phyloP scores from a whole-genome alignment of 2,329 filamentous ascomycete genomes.

The Bipolaris sorokiniana region DNA sequence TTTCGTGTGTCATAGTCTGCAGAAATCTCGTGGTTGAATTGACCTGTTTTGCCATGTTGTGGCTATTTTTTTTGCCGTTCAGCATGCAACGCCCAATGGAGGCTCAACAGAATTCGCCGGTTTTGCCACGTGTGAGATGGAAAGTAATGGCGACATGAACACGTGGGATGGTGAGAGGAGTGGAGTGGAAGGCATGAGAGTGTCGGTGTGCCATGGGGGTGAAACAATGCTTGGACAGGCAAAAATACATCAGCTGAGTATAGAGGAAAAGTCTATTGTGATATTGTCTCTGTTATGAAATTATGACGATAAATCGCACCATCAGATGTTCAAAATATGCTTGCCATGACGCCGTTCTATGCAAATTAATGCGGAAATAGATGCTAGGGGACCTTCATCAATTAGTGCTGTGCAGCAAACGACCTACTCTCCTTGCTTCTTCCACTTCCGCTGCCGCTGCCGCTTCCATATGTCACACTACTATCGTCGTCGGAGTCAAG shows the following conservation, averaged over 20 bases:
- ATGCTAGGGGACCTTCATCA: not conserved
- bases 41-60: constrained; percentile 19
- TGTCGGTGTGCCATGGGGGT: not conserved
- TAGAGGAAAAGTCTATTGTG: no score
- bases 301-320: not conserved
- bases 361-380: not conserved
- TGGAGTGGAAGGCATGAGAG: not conserved
- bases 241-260: no score
- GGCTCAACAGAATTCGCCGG: constrained; percentile 24
- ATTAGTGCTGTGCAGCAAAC: constrained; percentile 23
- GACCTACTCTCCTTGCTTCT: constrained; percentile 35
- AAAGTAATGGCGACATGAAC: constrained; percentile 1
- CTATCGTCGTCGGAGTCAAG: constrained; percentile 89
- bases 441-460: no score
- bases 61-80: constrained; percentile 14
- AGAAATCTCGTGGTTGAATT: constrained; percentile 8
- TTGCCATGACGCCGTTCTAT: not conserved
- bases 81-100: constrained; percentile 1
- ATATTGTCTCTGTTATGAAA: not conserved
- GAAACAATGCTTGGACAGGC: no score
- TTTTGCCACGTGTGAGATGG: constrained; percentile 11
- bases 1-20: constrained; percentile 33
- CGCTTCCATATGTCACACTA: constrained; percentile 26
- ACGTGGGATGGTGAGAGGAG: not conserved
- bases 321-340: not conserved